Evolutionary conservation across 139 green algal species (phyloP).

Genomic region (Coelastrella sp.): DNA sequence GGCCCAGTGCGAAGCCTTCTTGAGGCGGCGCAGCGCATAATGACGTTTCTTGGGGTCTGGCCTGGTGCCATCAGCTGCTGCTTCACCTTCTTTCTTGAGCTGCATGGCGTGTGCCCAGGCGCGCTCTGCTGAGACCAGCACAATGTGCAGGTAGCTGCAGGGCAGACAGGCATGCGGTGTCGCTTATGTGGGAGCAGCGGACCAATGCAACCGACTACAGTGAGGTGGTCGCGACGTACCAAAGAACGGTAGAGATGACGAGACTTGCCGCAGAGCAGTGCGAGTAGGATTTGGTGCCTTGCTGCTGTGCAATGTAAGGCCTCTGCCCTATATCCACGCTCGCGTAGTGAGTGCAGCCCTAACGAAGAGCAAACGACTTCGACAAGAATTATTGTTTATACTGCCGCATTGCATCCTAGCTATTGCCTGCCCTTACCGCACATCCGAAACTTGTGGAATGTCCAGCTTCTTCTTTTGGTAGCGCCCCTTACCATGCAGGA

Average conservation of each 20-base stretch:
- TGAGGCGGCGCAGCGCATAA: constrained; percentile 79
- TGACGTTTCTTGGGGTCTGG: constrained; percentile 62
- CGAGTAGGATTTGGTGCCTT: too few species aligned
- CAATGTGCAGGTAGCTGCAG: constrained; percentile 88
- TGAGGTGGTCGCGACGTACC: too few species aligned
- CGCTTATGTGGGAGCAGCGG: too few species aligned
- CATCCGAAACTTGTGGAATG: constrained; percentile 73
- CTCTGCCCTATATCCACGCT: too few species aligned
- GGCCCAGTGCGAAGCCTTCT: constrained; percentile 80
- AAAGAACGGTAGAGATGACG: too few species aligned
- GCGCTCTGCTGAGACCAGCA: constrained; percentile 88
- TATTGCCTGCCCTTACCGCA: constrained; percentile 56
- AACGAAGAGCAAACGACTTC: too few species aligned
- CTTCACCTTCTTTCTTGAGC: constrained; percentile 85
- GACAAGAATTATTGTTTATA: too few species aligned
- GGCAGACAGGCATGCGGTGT: not conserved
- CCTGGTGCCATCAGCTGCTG: constrained; percentile 27
- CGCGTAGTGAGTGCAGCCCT: too few species aligned
- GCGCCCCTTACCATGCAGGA: constrained; percentile 89
- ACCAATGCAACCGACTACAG: not conserved
- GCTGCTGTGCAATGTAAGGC: too few species aligned
- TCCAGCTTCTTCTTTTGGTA: constrained; percentile 90
- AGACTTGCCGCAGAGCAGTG: too few species aligned
- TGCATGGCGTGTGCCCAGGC: constrained; percentile 93
- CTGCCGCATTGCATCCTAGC: too few species aligned